Conservation (phyloP, 2,329 filamentous ascomycete species). For the Hyphodiscus sp. region DNA sequence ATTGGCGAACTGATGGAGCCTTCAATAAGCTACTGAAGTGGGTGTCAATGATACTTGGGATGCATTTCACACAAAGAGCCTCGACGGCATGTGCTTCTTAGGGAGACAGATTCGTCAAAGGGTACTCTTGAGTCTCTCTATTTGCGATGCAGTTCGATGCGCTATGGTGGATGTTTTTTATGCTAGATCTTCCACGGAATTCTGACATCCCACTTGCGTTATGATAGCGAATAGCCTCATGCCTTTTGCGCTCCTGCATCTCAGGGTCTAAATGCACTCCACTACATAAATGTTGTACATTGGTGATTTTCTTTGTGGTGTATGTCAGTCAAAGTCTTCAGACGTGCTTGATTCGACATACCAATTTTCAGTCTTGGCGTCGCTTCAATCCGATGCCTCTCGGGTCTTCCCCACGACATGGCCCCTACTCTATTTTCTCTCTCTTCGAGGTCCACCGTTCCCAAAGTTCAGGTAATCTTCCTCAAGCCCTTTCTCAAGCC, state of each 20-base stretch:
- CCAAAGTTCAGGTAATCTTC: not conserved
- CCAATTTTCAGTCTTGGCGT: not conserved
- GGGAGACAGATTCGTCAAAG: slow-evolving; percentile 18
- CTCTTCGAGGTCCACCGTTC: not conserved
- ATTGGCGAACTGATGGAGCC: slow-evolving; percentile 23
- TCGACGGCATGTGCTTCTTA: slow-evolving; percentile 25
- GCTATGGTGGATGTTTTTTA: slow-evolving; percentile 22
- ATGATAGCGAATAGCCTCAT: slow-evolving; percentile 26
- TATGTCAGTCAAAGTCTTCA: not conserved
- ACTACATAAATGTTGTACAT: slow-evolving; percentile 1
- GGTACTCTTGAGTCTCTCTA: slow-evolving; percentile 19
- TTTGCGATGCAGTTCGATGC: slow-evolving; percentile 18
- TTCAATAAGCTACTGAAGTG: slow-evolving; percentile 22
- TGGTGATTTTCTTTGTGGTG: not conserved
- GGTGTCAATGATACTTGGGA: slow-evolving; percentile 26
- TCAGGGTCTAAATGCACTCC: slow-evolving; percentile 20
- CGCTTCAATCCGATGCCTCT: too few relatives aligned
- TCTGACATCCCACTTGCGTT: slow-evolving; percentile 24
- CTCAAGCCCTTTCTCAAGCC: not conserved
- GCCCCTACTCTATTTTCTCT: not conserved
- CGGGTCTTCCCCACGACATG: too few relatives aligned
- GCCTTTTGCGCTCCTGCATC: slow-evolving; percentile 16
- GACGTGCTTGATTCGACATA: not conserved
- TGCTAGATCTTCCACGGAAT: slow-evolving; percentile 28
- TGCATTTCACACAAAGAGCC: slow-evolving; percentile 25